Percentiles rank a stretch among this genome's conserved stretches.
phyloP scores from a whole-genome alignment of 1,139 yeast species.

The Hyphopichia burtonii region DNA sequence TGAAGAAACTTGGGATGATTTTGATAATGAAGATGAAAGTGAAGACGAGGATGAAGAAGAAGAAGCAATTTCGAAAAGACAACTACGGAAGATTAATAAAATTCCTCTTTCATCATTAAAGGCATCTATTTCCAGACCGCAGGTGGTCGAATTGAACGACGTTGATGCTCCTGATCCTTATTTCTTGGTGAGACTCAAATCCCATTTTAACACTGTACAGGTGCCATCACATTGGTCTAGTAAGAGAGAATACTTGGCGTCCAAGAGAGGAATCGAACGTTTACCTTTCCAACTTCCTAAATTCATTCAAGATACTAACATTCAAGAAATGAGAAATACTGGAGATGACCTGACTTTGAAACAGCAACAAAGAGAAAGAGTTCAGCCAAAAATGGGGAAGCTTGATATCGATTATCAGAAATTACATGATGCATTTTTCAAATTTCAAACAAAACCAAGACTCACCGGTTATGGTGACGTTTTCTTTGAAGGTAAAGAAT shows the following conservation, averaged over 20 bases:
- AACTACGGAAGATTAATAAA: conserved; percentile 50
- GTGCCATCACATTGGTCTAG: conserved; percentile 87
- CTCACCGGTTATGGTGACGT: conserved; percentile 71
- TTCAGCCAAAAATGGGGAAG: conserved; percentile 87
- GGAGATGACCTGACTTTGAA: conserved; percentile 55
- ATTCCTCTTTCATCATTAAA: conserved; percentile 72
- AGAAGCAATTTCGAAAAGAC: conserved; percentile 31
- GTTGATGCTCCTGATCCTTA: conserved; percentile 81
- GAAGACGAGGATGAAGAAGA: conserved; percentile 6
- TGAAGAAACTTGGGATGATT: conserved; percentile 3
- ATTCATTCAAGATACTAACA: conserved; percentile 80
- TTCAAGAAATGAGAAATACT: conserved; percentile 77
- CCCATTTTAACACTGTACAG: conserved; percentile 64
- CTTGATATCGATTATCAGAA: conserved; percentile 85
- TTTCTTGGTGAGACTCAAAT: conserved; percentile 62
- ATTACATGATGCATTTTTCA: conserved; percentile 84
- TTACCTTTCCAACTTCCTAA: conserved; percentile 76
- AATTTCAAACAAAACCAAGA: conserved; percentile 72
- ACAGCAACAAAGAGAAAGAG: conserved; percentile 77
- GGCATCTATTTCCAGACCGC: conserved; percentile 59
- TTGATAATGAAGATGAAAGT: conserved; percentile 8
- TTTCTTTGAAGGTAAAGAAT: conserved; percentile 76
- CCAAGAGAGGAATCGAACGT: conserved; percentile 68
- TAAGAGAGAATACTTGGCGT: conserved; percentile 75
- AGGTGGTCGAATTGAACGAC: conserved; percentile 83